A percentile compares a stretch with the other conserved stretches of the same genome.
These are phyloP conservation scores for Eucalyptus marginata DNA, from an alignment of 345 rosid species.

Conservation along the genomic window DNA sequence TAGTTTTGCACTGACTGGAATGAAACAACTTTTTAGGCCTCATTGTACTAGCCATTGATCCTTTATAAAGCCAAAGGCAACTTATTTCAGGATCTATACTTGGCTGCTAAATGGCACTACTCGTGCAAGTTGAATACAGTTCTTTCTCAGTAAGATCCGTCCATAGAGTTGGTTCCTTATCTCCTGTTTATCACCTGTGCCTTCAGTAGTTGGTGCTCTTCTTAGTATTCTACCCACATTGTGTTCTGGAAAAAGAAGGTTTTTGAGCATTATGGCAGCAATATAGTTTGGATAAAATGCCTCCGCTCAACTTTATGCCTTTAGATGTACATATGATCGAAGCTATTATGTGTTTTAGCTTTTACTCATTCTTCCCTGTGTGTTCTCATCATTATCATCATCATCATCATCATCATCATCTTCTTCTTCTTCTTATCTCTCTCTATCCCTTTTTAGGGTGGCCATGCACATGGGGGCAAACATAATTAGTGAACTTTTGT, in stretches of 20 bases:
- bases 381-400: neutral
- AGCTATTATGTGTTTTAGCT: neutral
- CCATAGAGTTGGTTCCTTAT: neutral
- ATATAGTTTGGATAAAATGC: neutral
- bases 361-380: neutral
- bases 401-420: neutral
- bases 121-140: neutral
- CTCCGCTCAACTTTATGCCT: neutral
- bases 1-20: neutral
- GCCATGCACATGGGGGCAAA: neutral
- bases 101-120: neutral
- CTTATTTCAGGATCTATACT: neutral
- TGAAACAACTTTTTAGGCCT: neutral
- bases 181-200: neutral
- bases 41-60: neutral
- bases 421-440: neutral
- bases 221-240: neutral
- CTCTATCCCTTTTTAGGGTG: neutral
- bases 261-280: neutral
- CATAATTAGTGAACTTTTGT: neutral
- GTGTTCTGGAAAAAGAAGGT: neutral
- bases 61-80: neutral
- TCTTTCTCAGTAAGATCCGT: neutral
- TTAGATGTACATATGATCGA: neutral
- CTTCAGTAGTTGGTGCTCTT: neutral